These are phyloP conservation scores for Circinella minor DNA, from an alignment of 371 early-diverging fungal species.

Conservation along the genomic window DNA sequence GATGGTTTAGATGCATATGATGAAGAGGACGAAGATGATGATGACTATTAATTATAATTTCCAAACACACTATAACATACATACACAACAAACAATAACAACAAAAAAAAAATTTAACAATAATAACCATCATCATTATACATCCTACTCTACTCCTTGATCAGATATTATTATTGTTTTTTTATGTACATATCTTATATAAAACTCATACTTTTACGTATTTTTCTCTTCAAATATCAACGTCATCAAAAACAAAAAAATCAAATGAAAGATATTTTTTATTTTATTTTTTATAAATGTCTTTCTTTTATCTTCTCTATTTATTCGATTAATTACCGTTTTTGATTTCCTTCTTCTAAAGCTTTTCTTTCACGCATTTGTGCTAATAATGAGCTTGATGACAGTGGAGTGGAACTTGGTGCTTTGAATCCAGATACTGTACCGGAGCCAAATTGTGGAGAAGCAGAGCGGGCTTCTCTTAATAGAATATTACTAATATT, in stretches of 20 bases:
- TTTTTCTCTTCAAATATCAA: too few species aligned
- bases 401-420: slow-evolving; percentile 13
- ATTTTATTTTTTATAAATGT: background rate
- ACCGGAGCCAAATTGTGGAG: slow-evolving; percentile 43
- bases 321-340: background rate
- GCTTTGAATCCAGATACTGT: slow-evolving; percentile 40
- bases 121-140: too few species aligned
- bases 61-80: background rate
- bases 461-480: slow-evolving; percentile 6
- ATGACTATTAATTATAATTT: slow-evolving; percentile 10
- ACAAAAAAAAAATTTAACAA: too few species aligned
- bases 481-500: background rate
- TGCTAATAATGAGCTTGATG: slow-evolving; percentile 47
- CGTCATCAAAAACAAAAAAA: too few species aligned
- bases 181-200: too few species aligned
- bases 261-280: background rate
- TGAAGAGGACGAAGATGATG: slow-evolving; percentile 39
- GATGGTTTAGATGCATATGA: slow-evolving; percentile 39
- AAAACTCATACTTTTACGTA: too few species aligned
- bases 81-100: too few species aligned
- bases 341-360: slow-evolving; percentile 1
- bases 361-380: slow-evolving; percentile 52
- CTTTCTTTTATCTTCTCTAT: background rate
- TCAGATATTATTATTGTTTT: too few species aligned
- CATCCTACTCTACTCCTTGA: too few species aligned